These are phyloP conservation scores for Rhipidocladum racemiflorum DNA, from an alignment of 176 grass and related monocot species.

Conservation along the genomic window DNA sequence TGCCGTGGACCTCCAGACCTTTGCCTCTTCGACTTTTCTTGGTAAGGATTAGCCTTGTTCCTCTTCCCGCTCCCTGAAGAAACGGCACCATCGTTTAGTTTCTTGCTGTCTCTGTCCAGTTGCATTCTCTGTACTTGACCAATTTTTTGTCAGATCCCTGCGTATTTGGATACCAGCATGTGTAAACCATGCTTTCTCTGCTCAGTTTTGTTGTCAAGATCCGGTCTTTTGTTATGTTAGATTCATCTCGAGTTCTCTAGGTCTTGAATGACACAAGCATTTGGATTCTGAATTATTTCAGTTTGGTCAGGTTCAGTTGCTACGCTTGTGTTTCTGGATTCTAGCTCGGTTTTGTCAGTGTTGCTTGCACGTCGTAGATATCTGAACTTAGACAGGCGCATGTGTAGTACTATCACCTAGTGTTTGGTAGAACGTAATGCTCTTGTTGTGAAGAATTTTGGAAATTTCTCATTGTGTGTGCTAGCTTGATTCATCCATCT, in stretches of 20 bases:
- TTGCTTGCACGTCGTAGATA: constrained; percentile 3
- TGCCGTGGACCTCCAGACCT: no score
- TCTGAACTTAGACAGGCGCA: background rate
- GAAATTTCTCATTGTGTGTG: no score
- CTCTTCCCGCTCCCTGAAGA: constrained; percentile 25
- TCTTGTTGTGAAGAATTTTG: no score
- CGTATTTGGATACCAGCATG: constrained; percentile 29
- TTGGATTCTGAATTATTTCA: constrained; percentile 34
- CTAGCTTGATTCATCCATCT: no score
- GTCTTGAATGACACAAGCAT: constrained; percentile 35
- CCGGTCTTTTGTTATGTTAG: constrained; percentile 28
- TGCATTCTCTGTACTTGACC: constrained; percentile 36
- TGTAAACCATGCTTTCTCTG: constrained; percentile 34
- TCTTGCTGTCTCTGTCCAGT: background rate
- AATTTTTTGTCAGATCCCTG: constrained; percentile 16
- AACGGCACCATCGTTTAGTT: background rate
- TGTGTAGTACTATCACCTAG: background rate
- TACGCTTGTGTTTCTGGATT: constrained; percentile 20
- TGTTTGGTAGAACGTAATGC: constrained; percentile 30
- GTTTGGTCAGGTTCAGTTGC: background rate
- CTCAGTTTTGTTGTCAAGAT: constrained; percentile 53
- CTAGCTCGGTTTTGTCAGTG: background rate
- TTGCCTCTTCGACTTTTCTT: no score
- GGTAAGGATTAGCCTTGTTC: no score
- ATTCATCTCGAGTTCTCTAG: constrained; percentile 32